These are phyloP conservation scores for Stephania japonica DNA, from an alignment of 164 flowering plant species.

Conservation along the genomic window DNA sequence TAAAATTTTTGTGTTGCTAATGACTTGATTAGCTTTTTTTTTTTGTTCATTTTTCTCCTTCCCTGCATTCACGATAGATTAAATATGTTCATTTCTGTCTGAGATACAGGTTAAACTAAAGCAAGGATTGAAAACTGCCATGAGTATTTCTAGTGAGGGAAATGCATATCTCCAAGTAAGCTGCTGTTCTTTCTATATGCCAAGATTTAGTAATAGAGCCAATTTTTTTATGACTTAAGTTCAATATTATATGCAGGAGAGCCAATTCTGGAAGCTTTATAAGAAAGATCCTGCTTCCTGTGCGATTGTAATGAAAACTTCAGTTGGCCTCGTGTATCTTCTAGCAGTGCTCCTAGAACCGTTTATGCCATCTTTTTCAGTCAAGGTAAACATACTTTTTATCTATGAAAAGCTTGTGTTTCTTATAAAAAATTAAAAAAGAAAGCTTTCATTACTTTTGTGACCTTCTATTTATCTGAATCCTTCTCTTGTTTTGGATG, in stretches of 20 bases:
- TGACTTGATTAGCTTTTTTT: no score
- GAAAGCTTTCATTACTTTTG: no score
- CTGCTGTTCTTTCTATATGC: background rate
- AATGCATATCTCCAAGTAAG: constrained; percentile 90
- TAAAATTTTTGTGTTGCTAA: no score
- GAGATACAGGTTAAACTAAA: constrained; percentile 73
- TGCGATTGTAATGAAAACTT: constrained; percentile 70
- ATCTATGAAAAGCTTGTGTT: background rate
- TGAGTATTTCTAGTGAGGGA: constrained; percentile 87
- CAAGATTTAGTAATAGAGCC: no score
- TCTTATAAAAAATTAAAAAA: background rate
- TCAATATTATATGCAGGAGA: constrained; percentile 41
- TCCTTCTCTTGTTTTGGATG: constrained; percentile 3
- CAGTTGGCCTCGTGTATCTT: constrained; percentile 76
- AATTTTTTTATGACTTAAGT: background rate
- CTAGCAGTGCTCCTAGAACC: constrained; percentile 89
- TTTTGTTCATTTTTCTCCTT: background rate
- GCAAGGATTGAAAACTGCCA: constrained; percentile 87
- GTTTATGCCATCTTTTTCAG: constrained; percentile 85
- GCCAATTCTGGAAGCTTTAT: constrained; percentile 94
- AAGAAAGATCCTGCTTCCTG: constrained; percentile 66
- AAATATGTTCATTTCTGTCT: constrained; percentile 7
- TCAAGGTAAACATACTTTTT: constrained; percentile 42
- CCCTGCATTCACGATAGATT: background rate
- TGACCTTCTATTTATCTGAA: background rate